A percentile compares a stretch with the other conserved stretches of the same genome.
These are phyloP conservation scores for Ogataea sp. DNA, from an alignment of 805 yeast species.

Conservation along the genomic window DNA sequence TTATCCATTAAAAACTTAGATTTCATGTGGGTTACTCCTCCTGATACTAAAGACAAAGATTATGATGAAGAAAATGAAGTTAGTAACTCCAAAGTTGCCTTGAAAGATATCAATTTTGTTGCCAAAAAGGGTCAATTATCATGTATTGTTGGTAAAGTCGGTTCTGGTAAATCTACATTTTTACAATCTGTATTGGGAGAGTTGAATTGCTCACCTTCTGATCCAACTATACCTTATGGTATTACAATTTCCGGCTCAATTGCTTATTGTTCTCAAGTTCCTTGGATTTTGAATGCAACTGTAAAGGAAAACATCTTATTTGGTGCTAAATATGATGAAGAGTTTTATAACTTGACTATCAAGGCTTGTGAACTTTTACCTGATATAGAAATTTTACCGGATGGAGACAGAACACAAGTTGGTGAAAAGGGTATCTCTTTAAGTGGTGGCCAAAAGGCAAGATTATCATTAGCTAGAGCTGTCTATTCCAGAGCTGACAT, in stretches of 20 bases:
- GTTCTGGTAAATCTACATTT: slow-evolving; percentile 58
- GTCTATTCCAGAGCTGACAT: slow-evolving; percentile 92
- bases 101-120: slow-evolving; percentile 37
- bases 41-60: slow-evolving; percentile 9
- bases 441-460: slow-evolving; percentile 97
- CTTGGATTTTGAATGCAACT: slow-evolving; percentile 96
- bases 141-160: slow-evolving; percentile 61
- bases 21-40: slow-evolving; percentile 38
- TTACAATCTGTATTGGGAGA: slow-evolving; percentile 49
- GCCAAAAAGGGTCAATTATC: slow-evolving; percentile 47
- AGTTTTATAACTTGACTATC: slow-evolving; percentile 71
- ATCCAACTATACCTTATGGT: slow-evolving; percentile 17
- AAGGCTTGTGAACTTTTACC: slow-evolving; percentile 81
- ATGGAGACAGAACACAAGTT: slow-evolving; percentile 87
- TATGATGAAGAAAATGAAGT: slow-evolving; percentile 35
- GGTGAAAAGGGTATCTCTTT: slow-evolving; percentile 97
- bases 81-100: slow-evolving; percentile 31
- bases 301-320: slow-evolving; percentile 87
- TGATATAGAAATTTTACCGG: slow-evolving; percentile 74
- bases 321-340: slow-evolving; percentile 78
- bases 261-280: slow-evolving; percentile 64
- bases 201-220: slow-evolving; percentile 29
- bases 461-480: slow-evolving; percentile 90
- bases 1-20: slow-evolving; percentile 41
- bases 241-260: slow-evolving; percentile 31